Evolutionary conservation across 208 protist genomes (phyloP).

Genomic region (Naegleria fowleri): DNA sequence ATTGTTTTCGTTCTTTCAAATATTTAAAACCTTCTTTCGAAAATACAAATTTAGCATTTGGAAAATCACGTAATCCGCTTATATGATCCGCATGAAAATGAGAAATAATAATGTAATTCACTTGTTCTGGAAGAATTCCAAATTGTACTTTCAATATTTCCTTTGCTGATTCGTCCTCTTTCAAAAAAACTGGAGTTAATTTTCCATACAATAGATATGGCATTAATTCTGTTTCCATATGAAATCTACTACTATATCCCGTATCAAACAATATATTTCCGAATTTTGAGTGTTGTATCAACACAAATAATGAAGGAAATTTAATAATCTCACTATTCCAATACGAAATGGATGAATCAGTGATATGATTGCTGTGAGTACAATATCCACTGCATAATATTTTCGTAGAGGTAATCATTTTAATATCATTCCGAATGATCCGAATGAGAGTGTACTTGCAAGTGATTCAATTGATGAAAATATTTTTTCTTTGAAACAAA

Average conservation of each 20-base stretch:
- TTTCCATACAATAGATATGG: neutral
- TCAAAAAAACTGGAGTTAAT: neutral
- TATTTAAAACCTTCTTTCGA: neutral
- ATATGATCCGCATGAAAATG: slow-evolving; percentile 13
- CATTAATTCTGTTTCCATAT: neutral
- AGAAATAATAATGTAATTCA: neutral
- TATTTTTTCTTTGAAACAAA: too few relatives aligned
- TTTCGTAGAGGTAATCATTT: neutral
- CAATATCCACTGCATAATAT: neutral
- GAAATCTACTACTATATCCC: neutral
- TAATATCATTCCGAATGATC: too few relatives aligned
- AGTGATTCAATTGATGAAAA: too few relatives aligned
- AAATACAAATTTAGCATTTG: neutral
- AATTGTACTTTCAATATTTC: neutral
- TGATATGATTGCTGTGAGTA: neutral
- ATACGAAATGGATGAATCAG: neutral
- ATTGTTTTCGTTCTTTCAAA: neutral
- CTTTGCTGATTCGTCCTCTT: neutral
- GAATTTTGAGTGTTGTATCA: neutral
- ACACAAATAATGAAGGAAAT: neutral
- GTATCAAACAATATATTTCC: slow-evolving; percentile 18
- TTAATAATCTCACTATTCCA: neutral
- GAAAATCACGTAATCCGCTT: slow-evolving; percentile 1
- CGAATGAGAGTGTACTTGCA: too few relatives aligned
- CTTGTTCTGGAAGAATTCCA: neutral